Evolutionary conservation across 2,329 filamentous ascomycete species (phyloP).

Genomic region (Colletotrichum paranaense): DNA sequence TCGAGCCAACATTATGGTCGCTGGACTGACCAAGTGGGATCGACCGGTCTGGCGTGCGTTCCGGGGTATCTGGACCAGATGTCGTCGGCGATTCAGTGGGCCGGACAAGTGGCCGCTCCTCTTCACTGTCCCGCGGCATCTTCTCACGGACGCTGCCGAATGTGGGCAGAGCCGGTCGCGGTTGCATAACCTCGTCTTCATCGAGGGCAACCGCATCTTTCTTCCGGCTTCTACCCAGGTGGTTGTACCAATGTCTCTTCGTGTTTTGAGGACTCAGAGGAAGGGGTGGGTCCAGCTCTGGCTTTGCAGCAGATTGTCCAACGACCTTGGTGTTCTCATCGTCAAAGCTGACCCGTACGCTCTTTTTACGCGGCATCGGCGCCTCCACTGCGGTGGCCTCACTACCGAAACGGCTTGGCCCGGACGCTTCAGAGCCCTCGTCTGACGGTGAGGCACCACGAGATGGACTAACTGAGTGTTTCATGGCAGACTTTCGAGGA

Average conservation of each 20-base stretch:
- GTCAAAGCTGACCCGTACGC: constrained; percentile 82
- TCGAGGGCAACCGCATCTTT: constrained; percentile 60
- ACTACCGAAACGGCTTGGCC: constrained; percentile 40
- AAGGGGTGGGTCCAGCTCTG: constrained; percentile 53
- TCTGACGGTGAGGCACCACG: constrained; percentile 63
- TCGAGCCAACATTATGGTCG: constrained; percentile 68
- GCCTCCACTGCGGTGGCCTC: constrained; percentile 46
- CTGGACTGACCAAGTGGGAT: constrained; percentile 62
- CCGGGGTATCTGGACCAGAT: constrained; percentile 39
- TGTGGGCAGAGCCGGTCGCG: constrained; percentile 77
- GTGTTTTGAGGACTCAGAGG: constrained; percentile 50
- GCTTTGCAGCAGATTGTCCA: constrained; percentile 55
- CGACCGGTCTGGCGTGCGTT: constrained; percentile 42
- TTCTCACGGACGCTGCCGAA: constrained; percentile 80
- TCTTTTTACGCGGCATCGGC: constrained; percentile 66
- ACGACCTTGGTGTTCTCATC: constrained; percentile 69
- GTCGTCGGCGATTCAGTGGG: constrained; percentile 55
- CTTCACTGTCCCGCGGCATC: constrained; percentile 64
- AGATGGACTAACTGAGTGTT: constrained; percentile 67
- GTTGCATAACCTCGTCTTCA: constrained; percentile 78
- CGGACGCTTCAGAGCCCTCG: constrained; percentile 58
- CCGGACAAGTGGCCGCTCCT: constrained; percentile 70
- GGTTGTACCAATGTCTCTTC: constrained; percentile 59
- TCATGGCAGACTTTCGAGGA: constrained; percentile 82
- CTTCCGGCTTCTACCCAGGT: constrained; percentile 59